Evolutionary conservation across 2,329 filamentous ascomycete species (phyloP).

Genomic region (Botryosphaeria agaves): DNA sequence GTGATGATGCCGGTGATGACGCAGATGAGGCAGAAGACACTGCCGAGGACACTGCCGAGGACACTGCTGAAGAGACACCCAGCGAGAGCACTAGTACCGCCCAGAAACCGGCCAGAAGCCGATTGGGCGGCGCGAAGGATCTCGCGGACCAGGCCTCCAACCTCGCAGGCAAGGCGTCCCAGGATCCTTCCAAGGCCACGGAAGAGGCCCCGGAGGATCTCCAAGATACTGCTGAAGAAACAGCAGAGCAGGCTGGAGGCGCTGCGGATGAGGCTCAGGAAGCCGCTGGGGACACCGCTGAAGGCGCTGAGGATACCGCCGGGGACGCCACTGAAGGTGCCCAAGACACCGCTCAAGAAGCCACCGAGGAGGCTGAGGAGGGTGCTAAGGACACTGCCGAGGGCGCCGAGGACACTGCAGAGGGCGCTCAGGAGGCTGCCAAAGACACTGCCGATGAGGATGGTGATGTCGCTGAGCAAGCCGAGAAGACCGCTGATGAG

Average conservation of each 20-base stretch:
- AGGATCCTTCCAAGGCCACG: constrained; percentile 19
- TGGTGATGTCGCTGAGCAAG: constrained; percentile 1
- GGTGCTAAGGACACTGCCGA: constrained; percentile 12
- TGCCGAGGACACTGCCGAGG: constrained; percentile 12
- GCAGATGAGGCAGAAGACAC: constrained; percentile 15
- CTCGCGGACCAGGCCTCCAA: constrained; percentile 29
- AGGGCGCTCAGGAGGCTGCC: constrained; percentile 9
- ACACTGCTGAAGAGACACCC: constrained; percentile 10
- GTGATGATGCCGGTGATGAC: constrained; percentile 5
- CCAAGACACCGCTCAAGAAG: constrained; percentile 4
- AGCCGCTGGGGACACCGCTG: constrained; percentile 14
- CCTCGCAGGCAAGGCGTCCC: constrained; percentile 23
- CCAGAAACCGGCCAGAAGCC: constrained; percentile 18
- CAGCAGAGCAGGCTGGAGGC: constrained; percentile 14
- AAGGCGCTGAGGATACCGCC: constrained; percentile 6
- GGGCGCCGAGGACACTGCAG: constrained; percentile 8
- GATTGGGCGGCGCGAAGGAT: constrained; percentile 25
- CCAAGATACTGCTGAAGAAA: constrained; percentile 12
- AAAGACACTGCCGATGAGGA: constrained; percentile 9
- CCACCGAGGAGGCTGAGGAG: constrained; percentile 6
- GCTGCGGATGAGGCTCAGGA: constrained; percentile 10
- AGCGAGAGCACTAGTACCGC: constrained; percentile 6
- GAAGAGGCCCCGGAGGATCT: constrained; percentile 19
- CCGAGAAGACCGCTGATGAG: constrained; percentile 1
- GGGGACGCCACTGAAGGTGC: constrained; percentile 3